Evolutionary conservation across 2,329 filamentous ascomycete genomes (phyloP).

Genomic region (Penicillium sp.): DNA sequence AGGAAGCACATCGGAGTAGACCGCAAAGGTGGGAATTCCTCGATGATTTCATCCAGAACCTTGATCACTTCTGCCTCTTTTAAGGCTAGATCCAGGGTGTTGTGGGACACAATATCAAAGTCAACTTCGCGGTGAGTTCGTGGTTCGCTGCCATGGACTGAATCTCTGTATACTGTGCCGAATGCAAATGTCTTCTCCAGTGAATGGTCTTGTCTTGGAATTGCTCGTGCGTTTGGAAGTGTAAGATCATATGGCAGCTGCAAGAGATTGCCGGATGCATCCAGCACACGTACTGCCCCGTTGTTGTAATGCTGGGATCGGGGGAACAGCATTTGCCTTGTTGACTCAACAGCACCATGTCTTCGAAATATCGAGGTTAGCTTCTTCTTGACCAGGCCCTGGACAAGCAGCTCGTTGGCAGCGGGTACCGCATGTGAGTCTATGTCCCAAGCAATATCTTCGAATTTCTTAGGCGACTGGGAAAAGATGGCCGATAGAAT

Average conservation of each 20-base stretch:
- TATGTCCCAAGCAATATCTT: conserved; percentile 72
- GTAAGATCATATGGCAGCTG: conserved; percentile 93
- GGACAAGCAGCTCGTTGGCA: conserved; percentile 52
- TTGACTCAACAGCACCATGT: conserved; percentile 77
- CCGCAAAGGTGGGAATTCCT: conserved; percentile 66
- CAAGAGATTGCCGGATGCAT: conserved; percentile 73
- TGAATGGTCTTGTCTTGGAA: conserved; percentile 58
- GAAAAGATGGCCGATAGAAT: conserved; percentile 80
- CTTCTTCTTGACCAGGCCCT: conserved; percentile 63
- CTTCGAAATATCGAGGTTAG: conserved; percentile 71
- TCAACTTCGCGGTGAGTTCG: conserved; percentile 79
- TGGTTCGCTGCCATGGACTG: conserved; percentile 69
- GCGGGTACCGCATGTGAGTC: conserved; percentile 47
- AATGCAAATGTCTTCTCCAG: conserved; percentile 76
- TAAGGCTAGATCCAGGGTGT: conserved; percentile 69
- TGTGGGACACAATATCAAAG: conserved; percentile 85
- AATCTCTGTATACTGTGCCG: conserved; percentile 76
- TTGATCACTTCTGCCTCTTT: conserved; percentile 93
- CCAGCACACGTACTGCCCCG: conserved; percentile 70
- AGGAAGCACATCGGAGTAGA: conserved; percentile 75
- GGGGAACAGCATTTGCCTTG: conserved; percentile 69
- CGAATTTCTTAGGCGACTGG: conserved; percentile 64
- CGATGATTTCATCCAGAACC: conserved; percentile 81
- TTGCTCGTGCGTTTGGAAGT: conserved; percentile 72
- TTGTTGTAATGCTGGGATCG: conserved; percentile 66